Evolutionary conservation across 2,329 filamentous ascomycete species (phyloP).

Genomic region (Colletotrichum musicola): DNA sequence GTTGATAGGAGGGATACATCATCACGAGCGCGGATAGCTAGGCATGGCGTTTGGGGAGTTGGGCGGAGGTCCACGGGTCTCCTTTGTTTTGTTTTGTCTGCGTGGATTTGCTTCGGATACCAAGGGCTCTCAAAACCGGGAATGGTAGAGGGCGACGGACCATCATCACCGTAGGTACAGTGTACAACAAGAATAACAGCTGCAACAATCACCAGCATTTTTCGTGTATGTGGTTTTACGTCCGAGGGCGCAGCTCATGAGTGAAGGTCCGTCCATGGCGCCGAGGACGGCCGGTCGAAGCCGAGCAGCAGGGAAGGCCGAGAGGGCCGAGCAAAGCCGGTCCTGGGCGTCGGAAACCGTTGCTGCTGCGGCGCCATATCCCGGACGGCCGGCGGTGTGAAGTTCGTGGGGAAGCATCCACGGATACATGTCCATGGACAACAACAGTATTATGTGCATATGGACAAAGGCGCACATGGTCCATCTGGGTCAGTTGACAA

Average conservation of each 20-base stretch:
- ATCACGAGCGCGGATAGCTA: neutral
- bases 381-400: no score
- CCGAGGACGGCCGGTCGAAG: neutral
- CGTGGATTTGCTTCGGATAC: conserved; percentile 11
- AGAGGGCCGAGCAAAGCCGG: conserved; percentile 4
- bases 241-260: no score
- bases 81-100: neutral
- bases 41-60: conserved; percentile 27
- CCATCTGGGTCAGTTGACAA: conserved; percentile 15
- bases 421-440: no score
- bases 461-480: neutral
- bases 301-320: neutral
- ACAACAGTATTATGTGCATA: no score
- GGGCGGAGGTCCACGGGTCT: neutral
- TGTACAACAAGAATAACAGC: conserved; percentile 4
- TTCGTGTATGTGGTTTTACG: neutral
- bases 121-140: conserved; percentile 9
- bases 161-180: neutral
- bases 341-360: neutral
- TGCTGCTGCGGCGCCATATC: no score
- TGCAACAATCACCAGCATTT: neutral
- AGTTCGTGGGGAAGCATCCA: no score
- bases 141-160: neutral
- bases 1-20: neutral
- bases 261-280: no score